Base-by-base conservation (phyloP, 1,284 basidiomycete species). In the Kwoniella shivajii region DNA sequence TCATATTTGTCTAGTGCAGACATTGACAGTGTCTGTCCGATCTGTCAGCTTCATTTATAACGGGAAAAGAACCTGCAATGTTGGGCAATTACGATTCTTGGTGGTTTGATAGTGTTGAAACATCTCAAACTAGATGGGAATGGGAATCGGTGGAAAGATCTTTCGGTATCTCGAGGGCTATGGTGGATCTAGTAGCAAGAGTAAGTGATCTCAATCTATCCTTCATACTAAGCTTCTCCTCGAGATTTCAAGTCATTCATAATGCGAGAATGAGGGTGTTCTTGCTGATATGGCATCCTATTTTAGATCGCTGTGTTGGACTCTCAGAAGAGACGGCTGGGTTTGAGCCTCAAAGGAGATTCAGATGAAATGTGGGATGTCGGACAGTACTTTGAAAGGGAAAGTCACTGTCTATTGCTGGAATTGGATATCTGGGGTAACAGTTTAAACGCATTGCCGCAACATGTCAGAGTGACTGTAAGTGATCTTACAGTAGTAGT, bases 41-140 rank as follows among this genome's bases (percentile, higher is more conserved):
- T 22, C 16, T 16, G 27, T 16, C 31, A 64, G 70, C 68, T 37
- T 69, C 53, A 18, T 69, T 71, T 54, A 60, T 67, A 24, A 72
- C 67, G 0, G 65, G 65, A n/a, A 69, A 66, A 49, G 68, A 69
- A 50, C 70, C 70, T 6, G 45, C 64, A 0, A 47, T 72, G 33
- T 50, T 70, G 27, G 70, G 65, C 27, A 65, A 67, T 56, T 72
- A 61, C 50, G 67, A 67, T 47, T 60, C 63, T 24, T 72, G 68
- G 70, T 72, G 70, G 70, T 71, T 69, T 50, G 69, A 71, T 18
- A 66, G 68, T 37, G 67, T 69, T 2, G 62, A 71, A 39, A 69
- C 69, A 11, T 71, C 68, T 6, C 60, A 65, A 39, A 68, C 64
- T 13, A 45, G 64, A 13, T 72, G 67, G 67, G 68, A 72, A 50